A percentile compares a stretch with the other conserved stretches of the same genome.
Conservation (phyloP, 805 yeast genomes). For the Kodamaea laetipori region DNA sequence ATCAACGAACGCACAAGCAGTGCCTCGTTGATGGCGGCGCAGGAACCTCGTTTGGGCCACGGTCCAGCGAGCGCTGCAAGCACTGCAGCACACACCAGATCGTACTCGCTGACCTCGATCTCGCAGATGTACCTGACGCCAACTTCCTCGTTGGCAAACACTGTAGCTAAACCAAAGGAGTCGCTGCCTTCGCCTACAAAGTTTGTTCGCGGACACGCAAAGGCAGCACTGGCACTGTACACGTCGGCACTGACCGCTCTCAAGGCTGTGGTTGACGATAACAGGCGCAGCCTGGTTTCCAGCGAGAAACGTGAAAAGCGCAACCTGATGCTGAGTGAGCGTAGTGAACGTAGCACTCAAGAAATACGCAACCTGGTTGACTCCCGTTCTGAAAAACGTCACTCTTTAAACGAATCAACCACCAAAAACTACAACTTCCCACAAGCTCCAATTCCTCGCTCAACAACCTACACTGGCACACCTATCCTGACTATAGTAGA, state of each 20-base stretch:
- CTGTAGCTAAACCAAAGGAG: constrained; percentile 40
- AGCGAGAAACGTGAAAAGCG: constrained; percentile 15
- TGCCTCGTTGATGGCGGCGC: constrained; percentile 17
- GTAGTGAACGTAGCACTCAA: too few species aligned
- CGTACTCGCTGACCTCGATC: constrained; percentile 36
- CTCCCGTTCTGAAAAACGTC: too few species aligned
- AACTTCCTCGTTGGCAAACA: constrained; percentile 56
- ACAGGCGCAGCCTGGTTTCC: constrained; percentile 1
- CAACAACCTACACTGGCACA: constrained; percentile 36
- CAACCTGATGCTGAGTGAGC: too few species aligned
- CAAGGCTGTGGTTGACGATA: constrained; percentile 71
- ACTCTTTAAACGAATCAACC: too few species aligned
- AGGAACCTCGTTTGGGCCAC: constrained; percentile 7
- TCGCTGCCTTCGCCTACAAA: constrained; percentile 26
- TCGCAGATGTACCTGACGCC: constrained; percentile 56
- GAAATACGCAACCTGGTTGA: too few species aligned
- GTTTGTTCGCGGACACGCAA: constrained; percentile 31
- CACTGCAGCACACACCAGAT: constrained; percentile 30
- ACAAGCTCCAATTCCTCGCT: constrained; percentile 19
- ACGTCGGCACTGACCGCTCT: constrained; percentile 67
- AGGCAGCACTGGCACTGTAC: constrained; percentile 38
- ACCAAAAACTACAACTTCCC: constrained; percentile 16
- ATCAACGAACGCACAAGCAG: constrained; percentile 40
- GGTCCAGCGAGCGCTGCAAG: constrained; percentile 6
- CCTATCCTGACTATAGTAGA: constrained; percentile 50